Evolutionary conservation across 2,329 filamentous ascomycete genomes (phyloP).

Genomic region (Colletotrichum sp.): DNA sequence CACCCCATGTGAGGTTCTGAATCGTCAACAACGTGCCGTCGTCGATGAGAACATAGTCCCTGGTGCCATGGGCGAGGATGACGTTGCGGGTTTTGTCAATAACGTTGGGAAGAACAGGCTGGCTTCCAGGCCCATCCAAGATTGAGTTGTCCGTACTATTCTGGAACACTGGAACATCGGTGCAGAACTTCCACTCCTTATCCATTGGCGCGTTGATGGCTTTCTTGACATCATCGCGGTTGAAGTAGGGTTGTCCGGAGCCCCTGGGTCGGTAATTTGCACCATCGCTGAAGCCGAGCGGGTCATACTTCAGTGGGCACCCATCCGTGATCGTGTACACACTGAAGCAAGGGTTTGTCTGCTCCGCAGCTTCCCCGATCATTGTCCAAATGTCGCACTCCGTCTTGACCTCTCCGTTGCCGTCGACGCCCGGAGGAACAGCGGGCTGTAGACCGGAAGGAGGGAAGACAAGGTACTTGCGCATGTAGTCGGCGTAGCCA

Average conservation of each 20-base stretch:
- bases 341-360: slow-evolving; percentile 80
- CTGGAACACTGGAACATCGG: slow-evolving; percentile 49
- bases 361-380: slow-evolving; percentile 57
- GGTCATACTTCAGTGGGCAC: slow-evolving; percentile 74
- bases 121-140: slow-evolving; percentile 47
- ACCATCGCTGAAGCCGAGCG: slow-evolving; percentile 71
- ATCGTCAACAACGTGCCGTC: slow-evolving; percentile 75
- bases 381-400: slow-evolving; percentile 62
- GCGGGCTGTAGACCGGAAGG: slow-evolving; percentile 65
- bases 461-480: slow-evolving; percentile 71
- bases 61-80: slow-evolving; percentile 73
- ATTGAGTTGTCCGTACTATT: slow-evolving; percentile 52
- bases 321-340: slow-evolving; percentile 75
- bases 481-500: slow-evolving; percentile 65
- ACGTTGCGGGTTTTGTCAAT: slow-evolving; percentile 77
- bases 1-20: slow-evolving; percentile 84
- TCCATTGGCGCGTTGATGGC: slow-evolving; percentile 68
- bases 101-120: slow-evolving; percentile 68
- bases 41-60: slow-evolving; percentile 71
- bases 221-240: slow-evolving; percentile 71
- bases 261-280: slow-evolving; percentile 68
- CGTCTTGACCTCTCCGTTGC: slow-evolving; percentile 35
- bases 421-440: slow-evolving; percentile 46
- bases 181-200: slow-evolving; percentile 36
- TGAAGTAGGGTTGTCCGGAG: slow-evolving; percentile 68